Base-by-base conservation (phyloP, 164 flowering plant species). In the Buxus sempervirens region DNA sequence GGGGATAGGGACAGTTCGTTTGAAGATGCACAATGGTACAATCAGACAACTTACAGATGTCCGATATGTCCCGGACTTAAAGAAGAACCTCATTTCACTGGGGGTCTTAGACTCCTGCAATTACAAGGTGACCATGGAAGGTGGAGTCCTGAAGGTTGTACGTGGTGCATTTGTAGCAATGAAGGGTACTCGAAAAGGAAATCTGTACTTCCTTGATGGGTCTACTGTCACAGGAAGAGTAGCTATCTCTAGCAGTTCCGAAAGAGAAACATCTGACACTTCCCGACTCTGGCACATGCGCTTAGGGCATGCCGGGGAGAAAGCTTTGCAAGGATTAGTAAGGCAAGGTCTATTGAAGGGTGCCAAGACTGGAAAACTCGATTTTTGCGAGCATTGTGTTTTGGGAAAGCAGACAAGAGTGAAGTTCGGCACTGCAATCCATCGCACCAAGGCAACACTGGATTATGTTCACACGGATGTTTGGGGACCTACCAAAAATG, bases 261-360 rank as follows among this genome's bases (percentile, higher is more conserved):
- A 58, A 9, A 60, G 51, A 0, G 21, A 28, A 8, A 26, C 20
- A 0, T 9, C 28, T 57, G 32, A 72, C 0, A 23, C 65, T 9
- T 26, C 70, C 19, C 53, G 54, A 15, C 32, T 54, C 13, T 67
- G 76, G 66, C 75, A 67, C 41, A 72, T 72, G 75, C 25, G 56
- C 27, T 19, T 71, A 9, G 57, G 62, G 54, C 73, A 64, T 70
- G 54, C 73, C 9, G 63, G 68, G 2, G 68, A 64, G 19, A 71
- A 71, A 19, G 24, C 63, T 7, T 63, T 71, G 58, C 24, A 71
- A 63, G 27, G 55, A 5, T 26, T 71, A 24, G 16, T 57, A 8
- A 12, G n/a, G 23, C 63, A 66, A 66, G 41, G 69, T 4, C 36
- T 72, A 18, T n/a, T 72, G 21, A 72, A 67, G n/a, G 71, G 71